Evolutionary conservation across 2,329 filamentous ascomycete species (phyloP).

Genomic region (Xylaria hypoxylon): DNA sequence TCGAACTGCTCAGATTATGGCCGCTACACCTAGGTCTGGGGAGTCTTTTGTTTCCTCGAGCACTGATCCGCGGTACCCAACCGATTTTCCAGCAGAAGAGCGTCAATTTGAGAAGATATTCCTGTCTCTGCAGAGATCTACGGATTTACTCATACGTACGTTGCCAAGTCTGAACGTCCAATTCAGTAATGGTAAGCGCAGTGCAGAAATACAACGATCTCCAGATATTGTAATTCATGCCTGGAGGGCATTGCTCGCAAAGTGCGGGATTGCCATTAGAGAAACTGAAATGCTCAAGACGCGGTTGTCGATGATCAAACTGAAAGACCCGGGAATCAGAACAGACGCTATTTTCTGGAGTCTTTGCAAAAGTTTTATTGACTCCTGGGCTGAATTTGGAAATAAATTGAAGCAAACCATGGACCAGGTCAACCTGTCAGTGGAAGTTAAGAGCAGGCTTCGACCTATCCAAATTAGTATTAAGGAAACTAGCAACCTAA

Average conservation of each 20-base stretch:
- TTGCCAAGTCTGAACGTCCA: conserved; percentile 77
- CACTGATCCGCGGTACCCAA: conserved; percentile 63
- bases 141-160: conserved; percentile 77
- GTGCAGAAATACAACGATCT: conserved; percentile 69
- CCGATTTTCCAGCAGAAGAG: conserved; percentile 80
- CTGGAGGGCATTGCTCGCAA: conserved; percentile 78
- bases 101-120: conserved; percentile 85
- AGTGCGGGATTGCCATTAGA: conserved; percentile 76
- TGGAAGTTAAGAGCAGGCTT: conserved; percentile 78
- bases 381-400: conserved; percentile 75
- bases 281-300: conserved; percentile 79
- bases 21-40: conserved; percentile 81
- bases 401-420: conserved; percentile 67
- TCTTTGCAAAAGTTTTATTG: conserved; percentile 80
- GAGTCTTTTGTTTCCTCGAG: conserved; percentile 78
- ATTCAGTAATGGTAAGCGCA: conserved; percentile 72
- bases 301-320: conserved; percentile 81
- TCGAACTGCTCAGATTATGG: conserved; percentile 65
- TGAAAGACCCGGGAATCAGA: conserved; percentile 84
- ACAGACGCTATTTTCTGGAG: conserved; percentile 72
- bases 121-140: conserved; percentile 77
- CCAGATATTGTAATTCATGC: conserved; percentile 70
- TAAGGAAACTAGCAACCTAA: conserved; percentile 81
- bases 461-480: conserved; percentile 84
- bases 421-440: conserved; percentile 64